Base-by-base conservation (phyloP, 2,329 filamentous ascomycete genomes). In the Albophoma yamanashiensis region DNA sequence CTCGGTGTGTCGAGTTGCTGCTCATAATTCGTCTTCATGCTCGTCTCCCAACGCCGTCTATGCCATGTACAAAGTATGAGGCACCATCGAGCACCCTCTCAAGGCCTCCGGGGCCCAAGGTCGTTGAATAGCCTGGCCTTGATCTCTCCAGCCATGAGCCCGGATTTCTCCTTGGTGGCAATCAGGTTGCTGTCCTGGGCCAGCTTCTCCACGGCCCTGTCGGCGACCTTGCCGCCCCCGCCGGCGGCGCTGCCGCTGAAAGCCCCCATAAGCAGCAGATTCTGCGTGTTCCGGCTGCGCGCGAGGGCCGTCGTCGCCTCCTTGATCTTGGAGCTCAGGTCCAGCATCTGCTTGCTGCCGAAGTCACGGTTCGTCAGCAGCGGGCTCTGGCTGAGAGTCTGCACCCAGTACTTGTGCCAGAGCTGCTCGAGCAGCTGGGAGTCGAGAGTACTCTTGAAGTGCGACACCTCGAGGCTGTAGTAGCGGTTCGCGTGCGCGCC, bases 361-460 rank as follows among this genome's bases (percentile, higher is more conserved):
- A 92, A 99, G 67, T 97, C 93, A 64, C 92, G 89, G 70, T 96
- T 97, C 60, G 91, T 92, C 67, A 96, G 87, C 5, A 97, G 82
- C 27, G 93, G 92, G 67, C 87, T 94, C 67, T 96, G 91, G 39
- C 91, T 95, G 25, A 99, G 83, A 7, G 94, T 99, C 70, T 95
- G 90, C 40, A 97, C 92, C 94, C 92, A 96, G 79, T 99, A 99
- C 75, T 97, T 97, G 79, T 97, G 96, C 94, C 94, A 97, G 38
- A 99, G 80, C 58, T 91, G 82, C 69, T 95, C 91, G 6, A 99
- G 80, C 31, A 99, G 81, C 67, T 92, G 89, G 2, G 87, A 83
- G 75, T 99, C 94, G 36, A 99, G 86, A 0, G 89, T 89, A 64
- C 90, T 94, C 78, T 97, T 97, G 82, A 91, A 99, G 75, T 96